Conservation (phyloP, 2,329 filamentous ascomycete species). For the Trichoderma gracile region DNA sequence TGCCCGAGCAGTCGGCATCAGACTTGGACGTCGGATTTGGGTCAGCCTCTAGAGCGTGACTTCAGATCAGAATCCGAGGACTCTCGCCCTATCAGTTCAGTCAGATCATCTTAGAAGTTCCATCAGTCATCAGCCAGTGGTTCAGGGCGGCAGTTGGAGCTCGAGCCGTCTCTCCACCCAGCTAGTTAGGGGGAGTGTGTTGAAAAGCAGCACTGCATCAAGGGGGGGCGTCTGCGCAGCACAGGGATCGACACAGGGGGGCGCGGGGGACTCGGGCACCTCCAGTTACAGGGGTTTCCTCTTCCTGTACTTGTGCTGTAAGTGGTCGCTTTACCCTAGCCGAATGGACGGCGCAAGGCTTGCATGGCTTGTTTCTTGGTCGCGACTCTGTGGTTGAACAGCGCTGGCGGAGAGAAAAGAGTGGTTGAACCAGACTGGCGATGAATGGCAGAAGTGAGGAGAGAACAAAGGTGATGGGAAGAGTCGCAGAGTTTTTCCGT, state of each 20-base stretch:
- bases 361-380: not conserved
- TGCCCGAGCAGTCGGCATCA: not conserved
- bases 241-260: conserved; percentile 27
- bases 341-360: not conserved
- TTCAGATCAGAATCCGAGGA: not conserved
- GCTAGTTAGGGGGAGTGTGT: not conserved
- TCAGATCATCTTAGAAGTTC: too few relatives aligned
- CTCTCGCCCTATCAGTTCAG: too few relatives aligned
- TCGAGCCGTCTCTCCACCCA: not conserved
- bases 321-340: not conserved
- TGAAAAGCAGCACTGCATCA: not conserved
- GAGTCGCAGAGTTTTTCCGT: conserved; percentile 16
- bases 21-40: too few relatives aligned
- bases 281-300: conserved; percentile 16
- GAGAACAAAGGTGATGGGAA: not conserved
- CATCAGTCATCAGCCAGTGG: not conserved
- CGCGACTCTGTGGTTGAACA: conserved; percentile 1
- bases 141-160: conserved; percentile 8
- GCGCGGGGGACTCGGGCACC: conserved; percentile 24
- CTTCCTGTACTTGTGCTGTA: too few relatives aligned
- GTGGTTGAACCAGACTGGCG: not conserved
- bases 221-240: conserved; percentile 10
- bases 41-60: not conserved
- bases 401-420: not conserved
- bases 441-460: not conserved